Percentiles rank a stretch among this genome's conserved stretches.
Conservation (phyloP, 2,329 filamentous ascomycete species). For the Beauveria asiatica region DNA sequence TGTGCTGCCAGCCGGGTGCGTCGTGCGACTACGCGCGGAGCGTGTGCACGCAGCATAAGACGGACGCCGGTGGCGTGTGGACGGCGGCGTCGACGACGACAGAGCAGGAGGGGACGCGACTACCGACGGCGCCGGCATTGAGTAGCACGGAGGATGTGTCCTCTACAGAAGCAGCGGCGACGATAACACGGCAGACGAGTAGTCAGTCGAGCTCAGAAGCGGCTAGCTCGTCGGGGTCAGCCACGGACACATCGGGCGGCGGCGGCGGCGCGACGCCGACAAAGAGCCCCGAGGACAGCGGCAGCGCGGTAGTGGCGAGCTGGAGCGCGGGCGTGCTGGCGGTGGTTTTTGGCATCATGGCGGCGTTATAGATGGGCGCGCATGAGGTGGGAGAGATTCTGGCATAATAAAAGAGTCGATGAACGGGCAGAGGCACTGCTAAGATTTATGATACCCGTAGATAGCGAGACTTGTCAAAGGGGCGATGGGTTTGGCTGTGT, state of each 20-base stretch:
- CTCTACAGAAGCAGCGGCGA: neutral
- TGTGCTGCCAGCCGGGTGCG: slow-evolving; percentile 7
- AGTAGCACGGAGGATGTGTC: neutral
- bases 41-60: slow-evolving; percentile 3
- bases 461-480: neutral
- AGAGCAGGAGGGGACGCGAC: neutral
- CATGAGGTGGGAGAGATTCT: neutral
- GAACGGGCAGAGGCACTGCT: neutral
- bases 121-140: slow-evolving; percentile 3
- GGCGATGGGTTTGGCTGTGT: neutral
- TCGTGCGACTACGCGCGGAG: slow-evolving; percentile 5
- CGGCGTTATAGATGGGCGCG: neutral
- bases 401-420: neutral
- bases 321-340: slow-evolving; percentile 5
- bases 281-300: slow-evolving; percentile 1
- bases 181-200: neutral
- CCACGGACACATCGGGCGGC: neutral
- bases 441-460: neutral
- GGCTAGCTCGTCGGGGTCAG: neutral
- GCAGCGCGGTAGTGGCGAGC: slow-evolving; percentile 1
- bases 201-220: neutral
- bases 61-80: neutral
- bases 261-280: neutral
- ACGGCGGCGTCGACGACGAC: neutral
- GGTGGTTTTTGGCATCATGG: slow-evolving; percentile 5